Percentiles rank a stretch among this genome's conserved stretches.
Evolutionary conservation across 2,329 filamentous ascomycete genomes (phyloP).

Genomic region (Orbilia blumenaviensis): DNA sequence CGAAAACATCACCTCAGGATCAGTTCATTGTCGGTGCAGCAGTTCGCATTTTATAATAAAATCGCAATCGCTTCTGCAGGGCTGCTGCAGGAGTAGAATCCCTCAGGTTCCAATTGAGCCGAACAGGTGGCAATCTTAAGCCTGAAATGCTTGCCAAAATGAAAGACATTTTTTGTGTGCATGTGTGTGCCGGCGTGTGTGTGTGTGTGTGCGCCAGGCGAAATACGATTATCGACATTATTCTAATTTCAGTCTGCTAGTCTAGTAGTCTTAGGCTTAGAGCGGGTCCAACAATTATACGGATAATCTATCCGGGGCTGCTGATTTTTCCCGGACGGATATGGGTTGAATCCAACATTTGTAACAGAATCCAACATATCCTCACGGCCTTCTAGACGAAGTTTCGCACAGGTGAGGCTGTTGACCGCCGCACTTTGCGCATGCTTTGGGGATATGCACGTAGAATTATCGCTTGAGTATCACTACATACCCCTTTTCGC

Average conservation of each 20-base stretch:
- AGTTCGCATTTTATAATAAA: background rate
- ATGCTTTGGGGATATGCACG: background rate
- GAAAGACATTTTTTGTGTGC: background rate
- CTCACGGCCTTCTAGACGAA: background rate
- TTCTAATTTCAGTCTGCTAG: constrained; percentile 6
- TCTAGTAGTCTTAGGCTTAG: background rate
- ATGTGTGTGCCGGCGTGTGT: background rate
- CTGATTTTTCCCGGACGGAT: constrained; percentile 39
- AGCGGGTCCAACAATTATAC: constrained; percentile 11
- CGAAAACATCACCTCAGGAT: constrained; percentile 24
- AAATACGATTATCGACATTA: constrained; percentile 26
- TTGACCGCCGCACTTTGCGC: background rate
- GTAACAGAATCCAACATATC: constrained; percentile 14
- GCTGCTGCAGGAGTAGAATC: constrained; percentile 23
- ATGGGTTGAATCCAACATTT: constrained; percentile 27
- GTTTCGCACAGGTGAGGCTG: background rate
- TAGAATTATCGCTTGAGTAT: background rate
- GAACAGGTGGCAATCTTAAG: constrained; percentile 41
- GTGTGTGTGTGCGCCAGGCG: background rate
- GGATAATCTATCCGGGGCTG: constrained; percentile 45
- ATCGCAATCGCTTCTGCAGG: constrained; percentile 7
- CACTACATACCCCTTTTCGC: constrained; percentile 30
- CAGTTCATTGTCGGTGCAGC: constrained; percentile 17
- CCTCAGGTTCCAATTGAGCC: constrained; percentile 32
- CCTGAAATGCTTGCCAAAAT: constrained; percentile 4